Percentiles rank a stretch among this genome's conserved stretches.
Evolutionary conservation across 2,329 filamentous ascomycete species (phyloP).

Genomic region (Coniochaeta ligniaria): DNA sequence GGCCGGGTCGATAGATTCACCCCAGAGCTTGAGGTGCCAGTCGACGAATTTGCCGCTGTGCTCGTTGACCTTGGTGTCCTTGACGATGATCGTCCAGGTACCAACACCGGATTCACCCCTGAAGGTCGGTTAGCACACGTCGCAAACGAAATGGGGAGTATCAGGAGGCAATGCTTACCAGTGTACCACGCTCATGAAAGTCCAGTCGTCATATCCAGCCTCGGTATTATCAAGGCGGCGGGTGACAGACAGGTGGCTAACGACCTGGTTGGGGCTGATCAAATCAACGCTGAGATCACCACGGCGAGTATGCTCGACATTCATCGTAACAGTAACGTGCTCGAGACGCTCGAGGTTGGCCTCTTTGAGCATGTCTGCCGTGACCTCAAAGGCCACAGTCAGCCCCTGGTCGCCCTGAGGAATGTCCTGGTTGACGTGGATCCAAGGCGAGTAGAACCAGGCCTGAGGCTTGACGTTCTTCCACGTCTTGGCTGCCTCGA

Average conservation of each 20-base stretch:
- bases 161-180: slow-evolving; percentile 49
- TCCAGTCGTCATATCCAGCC: slow-evolving; percentile 86
- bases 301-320: slow-evolving; percentile 77
- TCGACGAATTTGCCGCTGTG: slow-evolving; percentile 74
- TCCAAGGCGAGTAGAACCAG: slow-evolving; percentile 91
- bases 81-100: slow-evolving; percentile 85
- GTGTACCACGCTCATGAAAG: slow-evolving; percentile 96
- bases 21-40: slow-evolving; percentile 93
- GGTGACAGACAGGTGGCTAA: slow-evolving; percentile 75
- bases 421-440: slow-evolving; percentile 78
- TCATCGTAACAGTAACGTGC: slow-evolving; percentile 97
- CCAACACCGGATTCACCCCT: slow-evolving; percentile 86
- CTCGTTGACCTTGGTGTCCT: slow-evolving; percentile 74
- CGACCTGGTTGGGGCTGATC: slow-evolving; percentile 71
- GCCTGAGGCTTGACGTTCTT: slow-evolving; percentile 87
- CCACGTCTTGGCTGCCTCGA: slow-evolving; percentile 81
- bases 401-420: slow-evolving; percentile 80
- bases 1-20: slow-evolving; percentile 70
- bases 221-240: slow-evolving; percentile 61
- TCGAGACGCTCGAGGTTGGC: slow-evolving; percentile 84
- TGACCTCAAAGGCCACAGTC: slow-evolving; percentile 74
- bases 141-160: background rate
- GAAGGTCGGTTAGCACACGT: background rate
- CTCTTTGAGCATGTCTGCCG: slow-evolving; percentile 66
- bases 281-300: slow-evolving; percentile 92